Evolutionary conservation across 2,329 filamentous ascomycete species (phyloP).

Genomic region (Pestalotiopsis sp.): DNA sequence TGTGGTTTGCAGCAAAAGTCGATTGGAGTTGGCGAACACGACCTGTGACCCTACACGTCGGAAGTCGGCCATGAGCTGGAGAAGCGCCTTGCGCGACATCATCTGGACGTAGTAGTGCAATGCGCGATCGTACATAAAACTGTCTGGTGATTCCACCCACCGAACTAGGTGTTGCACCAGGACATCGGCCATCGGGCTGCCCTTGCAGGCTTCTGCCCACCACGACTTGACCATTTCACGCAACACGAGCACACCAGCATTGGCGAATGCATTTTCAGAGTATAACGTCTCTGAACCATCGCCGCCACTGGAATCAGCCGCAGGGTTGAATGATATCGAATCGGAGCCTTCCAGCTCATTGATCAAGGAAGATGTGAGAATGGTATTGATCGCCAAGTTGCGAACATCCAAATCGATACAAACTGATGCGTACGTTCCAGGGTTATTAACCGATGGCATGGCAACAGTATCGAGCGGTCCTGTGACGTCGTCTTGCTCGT

Average conservation of each 20-base stretch:
- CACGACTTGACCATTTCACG: conserved; percentile 98
- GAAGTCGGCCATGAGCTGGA: conserved; percentile 97
- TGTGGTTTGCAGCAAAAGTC: conserved; percentile 90
- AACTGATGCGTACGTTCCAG: conserved; percentile 92
- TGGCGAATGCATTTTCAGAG: conserved; percentile 90
- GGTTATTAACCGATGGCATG: conserved; percentile 92
- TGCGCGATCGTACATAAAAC: conserved; percentile 92
- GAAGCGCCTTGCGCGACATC: conserved; percentile 96
- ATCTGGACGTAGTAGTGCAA: conserved; percentile 98
- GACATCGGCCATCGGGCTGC: conserved; percentile 93
- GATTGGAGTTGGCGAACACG: conserved; percentile 90
- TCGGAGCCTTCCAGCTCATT: conserved; percentile 94
- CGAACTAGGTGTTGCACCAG: conserved; percentile 97
- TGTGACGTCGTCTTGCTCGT: conserved; percentile 88
- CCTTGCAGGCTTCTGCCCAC: conserved; percentile 93
- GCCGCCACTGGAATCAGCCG: conserved; percentile 61
- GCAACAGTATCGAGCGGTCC: conserved; percentile 83
- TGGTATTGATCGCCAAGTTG: conserved; percentile 96
- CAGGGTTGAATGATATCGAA: conserved; percentile 82
- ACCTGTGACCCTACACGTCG: conserved; percentile 92
- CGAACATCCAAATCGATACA: conserved; percentile 94
- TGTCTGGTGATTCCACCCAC: conserved; percentile 93
- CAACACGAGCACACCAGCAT: conserved; percentile 85
- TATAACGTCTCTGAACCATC: conserved; percentile 73
- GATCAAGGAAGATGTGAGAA: conserved; percentile 93